phyloP scores from a whole-genome alignment of 192 early-diverging fungal genomes.

The Gigaspora rosea region DNA sequence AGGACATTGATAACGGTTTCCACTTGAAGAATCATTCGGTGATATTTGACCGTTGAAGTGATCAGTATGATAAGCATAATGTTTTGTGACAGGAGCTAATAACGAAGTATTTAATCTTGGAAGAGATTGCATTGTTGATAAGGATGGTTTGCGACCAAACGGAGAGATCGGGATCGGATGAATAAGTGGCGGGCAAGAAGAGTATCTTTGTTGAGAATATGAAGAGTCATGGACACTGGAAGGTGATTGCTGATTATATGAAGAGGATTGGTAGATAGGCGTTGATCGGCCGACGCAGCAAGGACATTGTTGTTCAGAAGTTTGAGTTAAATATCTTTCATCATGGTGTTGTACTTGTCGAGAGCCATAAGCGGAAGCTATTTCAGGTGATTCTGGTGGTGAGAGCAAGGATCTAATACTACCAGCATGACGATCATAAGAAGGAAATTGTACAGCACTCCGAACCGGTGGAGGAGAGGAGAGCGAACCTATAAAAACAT shows the following conservation, averaged over 20 bases:
- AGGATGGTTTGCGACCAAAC: neutral
- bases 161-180: neutral
- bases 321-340: neutral
- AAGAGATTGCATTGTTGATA: neutral
- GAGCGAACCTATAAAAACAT: no score
- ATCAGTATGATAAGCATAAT: conserved; percentile 31
- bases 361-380: neutral
- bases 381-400: conserved; percentile 21
- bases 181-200: neutral
- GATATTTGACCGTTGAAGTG: conserved; percentile 34
- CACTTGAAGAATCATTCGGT: conserved; percentile 36
- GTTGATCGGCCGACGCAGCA: neutral
- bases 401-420: neutral
- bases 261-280: neutral
- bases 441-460: neutral
- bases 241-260: neutral
- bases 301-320: neutral
- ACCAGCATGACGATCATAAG: conserved; percentile 2
- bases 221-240: neutral
- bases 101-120: neutral
- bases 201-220: conserved; percentile 5
- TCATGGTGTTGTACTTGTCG: neutral
- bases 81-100: neutral
- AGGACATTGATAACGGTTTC: conserved; percentile 59
- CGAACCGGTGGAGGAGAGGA: neutral